A percentile compares a stretch with the other conserved stretches of the same genome.
Evolutionary conservation across 2,329 filamentous ascomycete genomes (phyloP).

Genomic region (Cladophialophora immunda): DNA sequence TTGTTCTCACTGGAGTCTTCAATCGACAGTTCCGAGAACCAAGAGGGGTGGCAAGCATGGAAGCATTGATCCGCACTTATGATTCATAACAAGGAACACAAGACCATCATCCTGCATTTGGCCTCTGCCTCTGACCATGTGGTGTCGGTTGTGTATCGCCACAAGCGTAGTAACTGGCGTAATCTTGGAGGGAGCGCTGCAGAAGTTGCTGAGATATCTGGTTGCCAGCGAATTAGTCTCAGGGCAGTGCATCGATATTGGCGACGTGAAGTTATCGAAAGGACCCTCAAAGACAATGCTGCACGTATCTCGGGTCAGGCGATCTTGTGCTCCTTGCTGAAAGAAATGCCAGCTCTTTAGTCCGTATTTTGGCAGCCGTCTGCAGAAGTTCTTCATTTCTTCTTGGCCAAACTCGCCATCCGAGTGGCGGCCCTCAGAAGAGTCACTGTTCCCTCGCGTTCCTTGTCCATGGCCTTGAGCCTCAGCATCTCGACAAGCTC

Average conservation of each 20-base stretch:
- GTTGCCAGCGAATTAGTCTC: not conserved
- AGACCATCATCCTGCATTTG: no score
- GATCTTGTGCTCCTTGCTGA: not conserved
- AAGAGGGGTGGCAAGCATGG: not conserved
- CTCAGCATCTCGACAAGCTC: slow-evolving; percentile 65
- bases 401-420: slow-evolving; percentile 39
- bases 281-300: no score
- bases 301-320: not conserved
- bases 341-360: not conserved
- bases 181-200: not conserved
- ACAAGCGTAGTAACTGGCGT: not conserved
- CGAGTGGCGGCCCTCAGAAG: slow-evolving; percentile 33
- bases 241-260: not conserved
- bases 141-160: not conserved
- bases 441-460: slow-evolving; percentile 35
- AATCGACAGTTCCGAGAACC: not conserved
- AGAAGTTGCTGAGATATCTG: not conserved
- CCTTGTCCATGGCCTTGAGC: slow-evolving; percentile 65
- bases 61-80: not conserved
- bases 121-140: not conserved
- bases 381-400: slow-evolving; percentile 26
- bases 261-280: not conserved
- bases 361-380: not conserved
- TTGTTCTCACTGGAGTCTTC: no score
- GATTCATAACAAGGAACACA: no score